phyloP scores from a whole-genome alignment of 305 asterid species.

The Fraxinus velutina region DNA sequence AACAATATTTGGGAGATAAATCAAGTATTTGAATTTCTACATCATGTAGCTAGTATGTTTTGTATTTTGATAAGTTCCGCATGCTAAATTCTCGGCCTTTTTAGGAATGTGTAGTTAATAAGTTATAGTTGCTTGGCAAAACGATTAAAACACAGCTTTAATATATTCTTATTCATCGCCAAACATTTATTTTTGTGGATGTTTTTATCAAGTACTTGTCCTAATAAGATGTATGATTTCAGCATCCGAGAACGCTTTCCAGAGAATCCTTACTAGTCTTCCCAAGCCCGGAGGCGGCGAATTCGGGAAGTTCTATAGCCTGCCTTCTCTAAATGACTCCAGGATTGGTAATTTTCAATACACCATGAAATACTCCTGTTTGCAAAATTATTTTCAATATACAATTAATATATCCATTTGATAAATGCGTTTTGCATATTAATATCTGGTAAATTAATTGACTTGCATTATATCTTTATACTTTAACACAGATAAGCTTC shows the following conservation, averaged over 20 bases:
- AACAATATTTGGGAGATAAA: background rate
- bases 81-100: background rate
- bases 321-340: slow-evolving; percentile 81
- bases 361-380: too few relatives aligned
- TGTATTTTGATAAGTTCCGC: background rate
- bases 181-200: slow-evolving; percentile 18
- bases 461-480: background rate
- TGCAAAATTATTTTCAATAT: background rate
- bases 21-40: background rate
- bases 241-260: slow-evolving; percentile 82
- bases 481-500: slow-evolving; percentile 61
- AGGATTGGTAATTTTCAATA: slow-evolving; percentile 61
- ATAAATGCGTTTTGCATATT: too few relatives aligned
- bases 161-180: background rate
- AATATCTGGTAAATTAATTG: too few relatives aligned
- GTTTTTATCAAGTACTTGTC: slow-evolving; percentile 6
- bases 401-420: background rate
- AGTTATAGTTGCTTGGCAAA: background rate
- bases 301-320: slow-evolving; percentile 85
- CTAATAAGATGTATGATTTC: slow-evolving; percentile 23
- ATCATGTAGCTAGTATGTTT: background rate
- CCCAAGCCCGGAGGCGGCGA: slow-evolving; percentile 96
- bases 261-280: slow-evolving; percentile 68
- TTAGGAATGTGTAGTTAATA: background rate
- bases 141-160: background rate